These are phyloP conservation scores for Globisporangium cystogenes DNA, from an alignment of 352 stramenopile species.

Conservation along the genomic window DNA sequence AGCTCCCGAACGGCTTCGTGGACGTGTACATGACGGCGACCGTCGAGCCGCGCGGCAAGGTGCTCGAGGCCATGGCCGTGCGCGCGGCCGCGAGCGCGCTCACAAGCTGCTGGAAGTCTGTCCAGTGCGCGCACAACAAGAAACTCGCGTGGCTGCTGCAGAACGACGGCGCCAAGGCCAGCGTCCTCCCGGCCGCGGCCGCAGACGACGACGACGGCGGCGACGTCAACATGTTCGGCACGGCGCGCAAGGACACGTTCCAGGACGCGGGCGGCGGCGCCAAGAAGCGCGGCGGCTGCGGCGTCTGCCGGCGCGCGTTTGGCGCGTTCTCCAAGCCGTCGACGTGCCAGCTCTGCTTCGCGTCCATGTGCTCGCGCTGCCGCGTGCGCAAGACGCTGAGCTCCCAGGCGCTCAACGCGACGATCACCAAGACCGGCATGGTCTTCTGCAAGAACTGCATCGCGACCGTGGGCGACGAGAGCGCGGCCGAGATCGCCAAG, in stretches of 20 bases:
- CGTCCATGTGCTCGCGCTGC: conserved; percentile 37
- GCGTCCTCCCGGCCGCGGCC: too few species aligned
- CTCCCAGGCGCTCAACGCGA: conserved; percentile 31
- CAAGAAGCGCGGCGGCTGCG: conserved; percentile 10
- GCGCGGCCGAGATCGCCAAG: conserved; percentile 48
- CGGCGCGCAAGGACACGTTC: conserved; percentile 1
- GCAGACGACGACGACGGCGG: not conserved
- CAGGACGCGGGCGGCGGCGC: not conserved
- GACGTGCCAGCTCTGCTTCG: conserved; percentile 37
- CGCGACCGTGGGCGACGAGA: conserved; percentile 41
- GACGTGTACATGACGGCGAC: conserved; percentile 60
- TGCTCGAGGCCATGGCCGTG: conserved; percentile 39
- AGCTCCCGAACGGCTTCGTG: conserved; percentile 39
- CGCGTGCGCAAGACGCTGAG: conserved; percentile 40
- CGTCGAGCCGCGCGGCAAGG: conserved; percentile 38
- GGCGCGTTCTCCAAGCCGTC: conserved; percentile 25
- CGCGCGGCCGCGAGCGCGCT: conserved; percentile 32
- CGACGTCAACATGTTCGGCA: not conserved
- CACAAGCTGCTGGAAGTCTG: conserved; percentile 59
- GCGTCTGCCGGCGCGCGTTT: conserved; percentile 26
- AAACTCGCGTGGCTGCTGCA: conserved; percentile 57
- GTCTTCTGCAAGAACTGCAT: conserved; percentile 70
- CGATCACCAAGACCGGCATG: conserved; percentile 37
- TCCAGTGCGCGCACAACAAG: conserved; percentile 61
- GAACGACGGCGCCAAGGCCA: conserved; percentile 29